phyloP scores from a whole-genome alignment of 495 filamentous ascomycete species.

The Oidiodendron maius region DNA sequence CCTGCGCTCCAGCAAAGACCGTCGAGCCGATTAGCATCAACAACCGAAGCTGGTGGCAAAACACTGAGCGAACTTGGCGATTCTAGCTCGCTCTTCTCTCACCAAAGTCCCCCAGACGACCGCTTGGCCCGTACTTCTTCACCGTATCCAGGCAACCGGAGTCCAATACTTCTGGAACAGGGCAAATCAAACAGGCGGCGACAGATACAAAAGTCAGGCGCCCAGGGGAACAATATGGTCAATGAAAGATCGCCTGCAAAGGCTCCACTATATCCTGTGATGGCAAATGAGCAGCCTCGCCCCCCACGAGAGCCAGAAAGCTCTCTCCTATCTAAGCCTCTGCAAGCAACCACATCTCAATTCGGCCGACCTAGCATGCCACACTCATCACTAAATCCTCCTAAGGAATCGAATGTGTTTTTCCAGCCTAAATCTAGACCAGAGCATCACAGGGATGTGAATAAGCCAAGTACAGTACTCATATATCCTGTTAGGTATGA shows the following conservation, averaged over 20 bases:
- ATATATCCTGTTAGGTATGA: neutral
- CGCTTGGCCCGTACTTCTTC: conserved; percentile 3
- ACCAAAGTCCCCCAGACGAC: conserved; percentile 9
- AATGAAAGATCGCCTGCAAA: conserved; percentile 25
- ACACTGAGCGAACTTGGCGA: conserved; percentile 24
- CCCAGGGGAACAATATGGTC: conserved; percentile 17
- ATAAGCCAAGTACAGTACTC: conserved; percentile 1
- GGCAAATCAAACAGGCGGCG: neutral
- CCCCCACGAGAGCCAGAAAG: neutral
- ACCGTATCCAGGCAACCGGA: neutral
- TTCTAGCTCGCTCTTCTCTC: conserved; percentile 27
- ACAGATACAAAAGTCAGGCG: neutral
- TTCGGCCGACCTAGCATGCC: conserved; percentile 21
- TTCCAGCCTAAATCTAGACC: conserved; percentile 19
- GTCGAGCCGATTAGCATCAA: no score
- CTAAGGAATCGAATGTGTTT: conserved; percentile 16
- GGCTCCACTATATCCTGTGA: conserved; percentile 12
- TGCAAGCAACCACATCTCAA: conserved; percentile 8
- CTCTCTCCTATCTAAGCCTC: conserved; percentile 4
- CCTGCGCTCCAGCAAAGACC: no score
- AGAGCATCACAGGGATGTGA: conserved; percentile 17
- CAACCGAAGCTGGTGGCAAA: no score
- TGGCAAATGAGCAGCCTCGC: conserved; percentile 12
- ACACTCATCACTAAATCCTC: conserved; percentile 18
- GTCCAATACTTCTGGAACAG: conserved; percentile 14